Evolutionary conservation across 805 yeast species (phyloP).

Genomic region (Hanseniaspora opuntiae): DNA sequence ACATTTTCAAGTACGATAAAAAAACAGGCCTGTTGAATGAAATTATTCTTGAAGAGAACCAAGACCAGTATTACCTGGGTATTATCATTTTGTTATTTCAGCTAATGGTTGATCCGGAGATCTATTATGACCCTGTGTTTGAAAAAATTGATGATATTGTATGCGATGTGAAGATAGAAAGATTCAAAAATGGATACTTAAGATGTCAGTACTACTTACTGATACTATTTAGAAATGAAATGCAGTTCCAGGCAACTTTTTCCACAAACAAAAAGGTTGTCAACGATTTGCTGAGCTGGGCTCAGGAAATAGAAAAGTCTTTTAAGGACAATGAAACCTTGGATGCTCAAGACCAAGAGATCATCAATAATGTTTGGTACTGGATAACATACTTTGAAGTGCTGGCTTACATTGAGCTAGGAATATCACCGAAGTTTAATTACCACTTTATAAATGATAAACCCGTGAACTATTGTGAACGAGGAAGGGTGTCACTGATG

Average conservation of each 20-base stretch:
- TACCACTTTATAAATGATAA: neutral
- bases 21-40: neutral
- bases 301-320: neutral
- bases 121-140: neutral
- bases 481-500: slow-evolving; percentile 5
- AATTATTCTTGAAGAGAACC: neutral
- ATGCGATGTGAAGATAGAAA: neutral
- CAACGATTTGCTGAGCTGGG: slow-evolving; percentile 1
- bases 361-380: slow-evolving; percentile 3
- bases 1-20: neutral
- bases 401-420: slow-evolving; percentile 2
- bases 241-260: neutral
- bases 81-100: neutral
- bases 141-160: neutral
- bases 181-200: neutral
- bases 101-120: slow-evolving; percentile 6
- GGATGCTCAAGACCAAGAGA: neutral
- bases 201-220: neutral
- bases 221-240: slow-evolving; percentile 1
- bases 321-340: neutral
- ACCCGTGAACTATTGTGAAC: neutral
- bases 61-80: slow-evolving; percentile 9
- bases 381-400: slow-evolving; percentile 5
- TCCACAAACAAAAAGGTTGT: neutral
- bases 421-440: neutral